A percentile compares a stretch with the other conserved stretches of the same genome.
Conservation (phyloP, 371 early-diverging fungal genomes). For the Agmasoma carcini region DNA sequence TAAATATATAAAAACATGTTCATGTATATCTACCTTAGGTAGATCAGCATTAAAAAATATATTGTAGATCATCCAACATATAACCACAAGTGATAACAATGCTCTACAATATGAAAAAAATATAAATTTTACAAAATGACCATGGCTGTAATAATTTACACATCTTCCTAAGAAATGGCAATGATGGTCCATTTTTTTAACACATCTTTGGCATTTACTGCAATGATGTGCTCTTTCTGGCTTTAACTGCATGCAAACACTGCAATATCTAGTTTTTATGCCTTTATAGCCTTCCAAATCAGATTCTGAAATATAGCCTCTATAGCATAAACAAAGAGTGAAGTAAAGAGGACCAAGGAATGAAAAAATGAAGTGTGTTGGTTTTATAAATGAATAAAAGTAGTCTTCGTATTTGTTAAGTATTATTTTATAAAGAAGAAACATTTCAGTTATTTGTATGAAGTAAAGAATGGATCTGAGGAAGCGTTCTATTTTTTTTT, state of each 20-base stretch:
- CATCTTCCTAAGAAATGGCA: slow-evolving; percentile 92
- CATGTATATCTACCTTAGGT: neutral
- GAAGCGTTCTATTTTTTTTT: no score
- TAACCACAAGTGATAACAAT: neutral
- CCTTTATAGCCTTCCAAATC: neutral
- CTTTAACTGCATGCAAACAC: slow-evolving; percentile 58
- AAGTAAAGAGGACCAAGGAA: slow-evolving; percentile 2
- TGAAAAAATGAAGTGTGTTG: no score
- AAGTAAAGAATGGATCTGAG: no score
- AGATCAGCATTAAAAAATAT: neutral
- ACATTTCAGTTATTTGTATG: no score
- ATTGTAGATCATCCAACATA: no score
- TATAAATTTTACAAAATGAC: slow-evolving; percentile 53
- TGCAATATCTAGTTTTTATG: slow-evolving; percentile 47
- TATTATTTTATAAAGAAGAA: no score
- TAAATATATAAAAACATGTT: neutral
- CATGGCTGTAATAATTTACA: slow-evolving; percentile 63
- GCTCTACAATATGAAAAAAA: slow-evolving; percentile 14
- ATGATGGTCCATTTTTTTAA: slow-evolving; percentile 92
- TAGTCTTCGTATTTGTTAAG: no score
- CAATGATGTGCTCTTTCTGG: slow-evolving; percentile 93
- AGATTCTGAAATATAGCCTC: neutral
- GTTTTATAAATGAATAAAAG: no score
- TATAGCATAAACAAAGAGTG: slow-evolving; percentile 2
- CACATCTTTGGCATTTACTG: slow-evolving; percentile 77